Evolutionary conservation across 257 asterid genomes (phyloP), one percentile per base, ranked within the genome.

Genomic region (Solanum habrochaites): DNA sequence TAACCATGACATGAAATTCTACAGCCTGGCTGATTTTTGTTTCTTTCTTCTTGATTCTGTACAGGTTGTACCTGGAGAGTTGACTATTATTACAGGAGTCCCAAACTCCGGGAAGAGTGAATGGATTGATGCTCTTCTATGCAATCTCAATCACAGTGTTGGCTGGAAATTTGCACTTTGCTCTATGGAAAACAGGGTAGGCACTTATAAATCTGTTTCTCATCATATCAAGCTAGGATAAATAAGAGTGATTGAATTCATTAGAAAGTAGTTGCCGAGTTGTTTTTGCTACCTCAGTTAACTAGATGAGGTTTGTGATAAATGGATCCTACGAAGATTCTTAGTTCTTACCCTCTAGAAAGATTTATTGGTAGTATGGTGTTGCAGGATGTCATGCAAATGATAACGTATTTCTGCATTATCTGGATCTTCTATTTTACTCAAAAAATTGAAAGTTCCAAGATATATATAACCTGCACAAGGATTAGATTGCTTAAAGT

Each of bases 101-200:
- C 99, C 99, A 32, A 97, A 97, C 93, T 97, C 99, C 16, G 99
- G 99, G 88, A 97, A 97, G 96, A 96, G 99, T 88, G 99, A 97
- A 90, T 97, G 99, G 99, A 97, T 97, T 88, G 99, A 97, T 90
- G 98, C 99, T 88, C 97, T 97, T 82, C 66, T 97, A 86, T 94
- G 98, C 95, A 97, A 97, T 90, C 97, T 97, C 88, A 97, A 96
- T 88, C 95, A 83, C 52, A 93, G 89, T 80, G 98, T 90, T 86
- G 98, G 98, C 83, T 97, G 99, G 99, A 97, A 94, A 92, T 97
- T 97, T 89, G 99, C 94, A 62, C 93, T 97, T 69, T 97, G 99
- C 92, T 97, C 99, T 42, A 96, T 96, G 99, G 99, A 97, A 91
- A 97, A 97, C 78, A 93, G 92, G 98, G 99, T 95, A 93, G 56